phyloP scores from a whole-genome alignment of 2,329 filamentous ascomycete species.

The Cladosporium colombiae region DNA sequence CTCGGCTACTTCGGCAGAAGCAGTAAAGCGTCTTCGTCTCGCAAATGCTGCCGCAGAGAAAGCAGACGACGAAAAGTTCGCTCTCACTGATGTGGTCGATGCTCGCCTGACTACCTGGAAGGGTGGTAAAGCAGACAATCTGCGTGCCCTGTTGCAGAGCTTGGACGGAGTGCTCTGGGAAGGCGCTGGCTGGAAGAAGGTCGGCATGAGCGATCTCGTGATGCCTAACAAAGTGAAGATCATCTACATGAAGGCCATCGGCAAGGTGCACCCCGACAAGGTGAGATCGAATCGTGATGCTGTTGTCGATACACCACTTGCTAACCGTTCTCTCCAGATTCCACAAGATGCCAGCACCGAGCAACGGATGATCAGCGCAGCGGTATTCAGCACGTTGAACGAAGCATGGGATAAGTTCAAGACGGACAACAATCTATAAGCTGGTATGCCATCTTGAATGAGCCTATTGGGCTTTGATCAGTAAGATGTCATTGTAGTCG shows the following conservation, averaged over 20 bases:
- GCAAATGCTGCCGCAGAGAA: constrained; percentile 84
- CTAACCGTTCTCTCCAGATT: constrained; percentile 48
- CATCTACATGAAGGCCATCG: constrained; percentile 98
- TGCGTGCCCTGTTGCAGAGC: constrained; percentile 82
- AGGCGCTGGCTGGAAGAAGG: constrained; percentile 92
- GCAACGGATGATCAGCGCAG: constrained; percentile 66
- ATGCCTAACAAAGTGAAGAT: constrained; percentile 96
- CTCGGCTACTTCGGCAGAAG: constrained; percentile 57
- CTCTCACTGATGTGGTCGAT: constrained; percentile 81
- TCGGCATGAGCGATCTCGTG: constrained; percentile 89
- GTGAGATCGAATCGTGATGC: constrained; percentile 55
- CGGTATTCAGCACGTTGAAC: constrained; percentile 65
- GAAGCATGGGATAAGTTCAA: constrained; percentile 72
- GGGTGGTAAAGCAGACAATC: constrained; percentile 87
- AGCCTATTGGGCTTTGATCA: neutral
- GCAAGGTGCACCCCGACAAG: constrained; percentile 98
- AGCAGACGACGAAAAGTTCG: constrained; percentile 91
- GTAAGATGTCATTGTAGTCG: neutral
- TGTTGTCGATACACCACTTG: neutral
- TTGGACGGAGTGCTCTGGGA: constrained; percentile 90
- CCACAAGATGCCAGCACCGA: constrained; percentile 65
- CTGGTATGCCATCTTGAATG: neutral
- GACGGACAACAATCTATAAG: constrained; percentile 59
- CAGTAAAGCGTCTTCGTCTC: constrained; percentile 77
- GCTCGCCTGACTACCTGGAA: constrained; percentile 78